Percentiles rank a stretch among this genome's conserved stretches.
Conservation (phyloP, 202 grass and related monocot genomes). For the Miscanthus sacchariflorus region DNA sequence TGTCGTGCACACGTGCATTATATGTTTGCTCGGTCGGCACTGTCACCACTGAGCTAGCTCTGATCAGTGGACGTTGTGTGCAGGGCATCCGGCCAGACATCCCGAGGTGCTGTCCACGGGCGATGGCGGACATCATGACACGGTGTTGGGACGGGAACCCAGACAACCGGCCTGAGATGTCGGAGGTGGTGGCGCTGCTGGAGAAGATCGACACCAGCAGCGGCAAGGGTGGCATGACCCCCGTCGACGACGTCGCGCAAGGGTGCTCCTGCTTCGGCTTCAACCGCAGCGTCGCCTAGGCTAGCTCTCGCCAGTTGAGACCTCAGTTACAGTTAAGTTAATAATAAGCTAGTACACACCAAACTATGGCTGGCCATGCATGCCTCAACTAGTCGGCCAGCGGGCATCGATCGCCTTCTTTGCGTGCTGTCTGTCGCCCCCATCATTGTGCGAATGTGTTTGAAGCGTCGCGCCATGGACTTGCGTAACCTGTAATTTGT, state of each 20-base stretch:
- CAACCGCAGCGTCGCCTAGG: conserved; percentile 27
- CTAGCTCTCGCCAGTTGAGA: not conserved
- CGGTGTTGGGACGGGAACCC: conserved; percentile 82
- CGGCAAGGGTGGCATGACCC: conserved; percentile 72
- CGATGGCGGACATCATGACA: conserved; percentile 72
- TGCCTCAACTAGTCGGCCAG: not conserved
- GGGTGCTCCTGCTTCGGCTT: conserved; percentile 63
- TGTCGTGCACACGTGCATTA: too few species aligned
- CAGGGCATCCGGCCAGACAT: conserved; percentile 83
- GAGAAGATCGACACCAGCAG: conserved; percentile 60
- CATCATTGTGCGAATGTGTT: not conserved
- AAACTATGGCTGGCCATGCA: not conserved
- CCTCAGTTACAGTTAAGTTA: not conserved
- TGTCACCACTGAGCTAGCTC: not conserved
- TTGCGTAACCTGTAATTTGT: not conserved
- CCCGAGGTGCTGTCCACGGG: conserved; percentile 67
- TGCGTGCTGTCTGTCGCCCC: not conserved
- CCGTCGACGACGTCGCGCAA: conserved; percentile 45
- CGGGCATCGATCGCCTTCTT: not conserved
- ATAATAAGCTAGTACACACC: not conserved
- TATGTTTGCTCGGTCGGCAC: not conserved
- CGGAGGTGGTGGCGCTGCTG: conserved; percentile 74
- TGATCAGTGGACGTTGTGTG: not conserved
- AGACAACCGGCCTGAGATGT: conserved; percentile 85
- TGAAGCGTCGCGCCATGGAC: not conserved